These are phyloP conservation scores for Rhododendron ferrugineum DNA, from an alignment of 148 eudicot genomes.

Conservation along the genomic window DNA sequence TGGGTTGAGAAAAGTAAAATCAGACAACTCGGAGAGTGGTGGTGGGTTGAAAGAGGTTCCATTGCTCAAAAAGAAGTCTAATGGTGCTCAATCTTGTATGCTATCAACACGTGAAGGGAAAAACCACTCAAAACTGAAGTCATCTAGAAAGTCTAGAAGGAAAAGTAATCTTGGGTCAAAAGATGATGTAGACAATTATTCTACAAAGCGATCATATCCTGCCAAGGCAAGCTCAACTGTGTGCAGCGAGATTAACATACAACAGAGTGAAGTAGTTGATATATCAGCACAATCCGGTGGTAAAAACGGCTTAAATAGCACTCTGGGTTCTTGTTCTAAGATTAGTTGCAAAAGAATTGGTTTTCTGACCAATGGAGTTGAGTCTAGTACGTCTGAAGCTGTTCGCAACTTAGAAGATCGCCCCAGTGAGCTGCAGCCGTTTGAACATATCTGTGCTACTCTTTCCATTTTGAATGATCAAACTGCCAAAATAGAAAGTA, in stretches of 20 bases:
- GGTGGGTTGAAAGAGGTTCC: conserved; percentile 8
- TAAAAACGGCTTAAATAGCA: background rate
- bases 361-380: conserved; percentile 7
- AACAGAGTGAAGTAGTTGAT: conserved; percentile 10
- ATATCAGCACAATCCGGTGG: background rate
- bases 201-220: conserved; percentile 13
- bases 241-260: background rate
- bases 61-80: conserved; percentile 1
- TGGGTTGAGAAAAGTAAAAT: conserved; percentile 7
- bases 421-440: conserved; percentile 10
- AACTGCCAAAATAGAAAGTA: background rate
- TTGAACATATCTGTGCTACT: conserved; percentile 1
- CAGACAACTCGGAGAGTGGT: background rate
- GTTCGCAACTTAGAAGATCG: conserved; percentile 2
- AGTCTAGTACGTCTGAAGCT: background rate
- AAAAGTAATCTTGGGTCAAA: conserved; percentile 12
- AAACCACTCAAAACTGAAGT: conserved; percentile 14
- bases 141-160: conserved; percentile 18
- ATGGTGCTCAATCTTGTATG: conserved; percentile 6
- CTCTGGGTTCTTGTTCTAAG: conserved; percentile 6
- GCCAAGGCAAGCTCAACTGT: conserved; percentile 8
- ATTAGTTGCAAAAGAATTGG: conserved; percentile 2
- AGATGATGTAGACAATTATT: conserved; percentile 12
- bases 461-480: conserved; percentile 6
- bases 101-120: conserved; percentile 9